Evolutionary conservation across 805 yeast species (phyloP), one percentile per base, ranked within the genome.

Genomic region (Saturnispora quitensis): DNA sequence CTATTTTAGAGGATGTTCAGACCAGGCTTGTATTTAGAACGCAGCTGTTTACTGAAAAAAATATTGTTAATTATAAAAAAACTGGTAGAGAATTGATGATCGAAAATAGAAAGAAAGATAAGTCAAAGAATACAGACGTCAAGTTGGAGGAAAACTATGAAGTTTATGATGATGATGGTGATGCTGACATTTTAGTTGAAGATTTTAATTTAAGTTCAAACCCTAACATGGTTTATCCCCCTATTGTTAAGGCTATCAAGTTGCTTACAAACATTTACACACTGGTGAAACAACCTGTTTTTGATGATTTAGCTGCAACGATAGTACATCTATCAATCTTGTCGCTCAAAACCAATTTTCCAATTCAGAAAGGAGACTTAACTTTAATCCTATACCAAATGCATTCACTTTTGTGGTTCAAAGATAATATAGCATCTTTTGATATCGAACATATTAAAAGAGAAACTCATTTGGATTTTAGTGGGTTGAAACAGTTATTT

Each of bases 221-320:
- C 17, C 27, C 53, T 13, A 57, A 58, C 12, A 35, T 53, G 9
- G 55, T 68, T 60, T 89, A 86, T 63, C 80, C 87, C 13, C 96
- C 96, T 1, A 69, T 89, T 45, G 74, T 78, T 3, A 78, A 78
- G 51, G 82, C 95, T 0, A 68, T 89, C 43, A 76, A 83, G 0
- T 68, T 91, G 5, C 69, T 90, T 31, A 82, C 89, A 34, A 85
- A 81, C 62, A 84, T 90, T 22, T 87, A 88, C 62, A 95, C 87
- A 60, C 71, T 89, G 59, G 77, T 91, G 36, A 83, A 84, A 57
- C 81, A 90, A 2, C 69, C 76, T 12, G 86, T 89, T 2, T 91
- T 90, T 68, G 96, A 89, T 63, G 96, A 88, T 61, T 68, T 90
- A 56, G 96, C 97, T 0, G 96, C 89, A 64, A 80, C 85, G 52